Evolutionary conservation across 2,329 filamentous ascomycete species (phyloP).

Genomic region (Colletotrichum sp.): DNA sequence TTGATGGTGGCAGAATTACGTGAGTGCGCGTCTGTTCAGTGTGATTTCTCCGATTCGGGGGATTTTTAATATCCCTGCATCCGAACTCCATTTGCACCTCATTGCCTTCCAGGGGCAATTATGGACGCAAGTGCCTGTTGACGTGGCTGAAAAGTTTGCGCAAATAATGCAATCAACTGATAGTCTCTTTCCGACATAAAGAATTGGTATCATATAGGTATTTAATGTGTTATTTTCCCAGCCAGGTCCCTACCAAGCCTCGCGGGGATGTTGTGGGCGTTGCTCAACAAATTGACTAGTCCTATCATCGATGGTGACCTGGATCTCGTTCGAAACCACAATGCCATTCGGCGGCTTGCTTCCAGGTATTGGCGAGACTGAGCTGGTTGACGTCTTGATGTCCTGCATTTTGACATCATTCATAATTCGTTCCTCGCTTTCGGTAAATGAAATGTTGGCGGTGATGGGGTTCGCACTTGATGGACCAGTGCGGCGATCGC

Average conservation of each 20-base stretch:
- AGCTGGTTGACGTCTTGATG: slow-evolving; percentile 28
- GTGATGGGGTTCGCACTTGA: slow-evolving; percentile 38
- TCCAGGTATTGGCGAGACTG: slow-evolving; percentile 20
- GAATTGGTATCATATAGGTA: neutral
- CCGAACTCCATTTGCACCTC: neutral
- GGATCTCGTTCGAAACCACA: slow-evolving; percentile 46
- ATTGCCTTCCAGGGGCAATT: neutral
- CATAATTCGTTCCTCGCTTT: slow-evolving; percentile 46
- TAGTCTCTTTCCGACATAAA: neutral
- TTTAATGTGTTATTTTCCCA: neutral
- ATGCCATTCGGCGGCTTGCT: slow-evolving; percentile 32
- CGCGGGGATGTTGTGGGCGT: neutral
- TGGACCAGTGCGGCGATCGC: slow-evolving; percentile 30
- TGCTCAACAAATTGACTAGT: neutral
- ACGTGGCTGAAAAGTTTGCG: neutral
- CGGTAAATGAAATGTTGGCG: slow-evolving; percentile 40
- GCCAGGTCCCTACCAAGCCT: neutral
- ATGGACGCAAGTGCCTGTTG: neutral
- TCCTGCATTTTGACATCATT: slow-evolving; percentile 44
- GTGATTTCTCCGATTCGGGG: neutral
- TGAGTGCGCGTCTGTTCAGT: neutral
- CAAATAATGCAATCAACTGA: neutral
- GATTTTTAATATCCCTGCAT: neutral
- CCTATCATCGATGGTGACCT: slow-evolving; percentile 33
- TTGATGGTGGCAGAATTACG: neutral